Evolutionary conservation across 768 basidiomycete species (phyloP), one percentile per base, ranked within the genome.

Genomic region (Termitomyces sp.): DNA sequence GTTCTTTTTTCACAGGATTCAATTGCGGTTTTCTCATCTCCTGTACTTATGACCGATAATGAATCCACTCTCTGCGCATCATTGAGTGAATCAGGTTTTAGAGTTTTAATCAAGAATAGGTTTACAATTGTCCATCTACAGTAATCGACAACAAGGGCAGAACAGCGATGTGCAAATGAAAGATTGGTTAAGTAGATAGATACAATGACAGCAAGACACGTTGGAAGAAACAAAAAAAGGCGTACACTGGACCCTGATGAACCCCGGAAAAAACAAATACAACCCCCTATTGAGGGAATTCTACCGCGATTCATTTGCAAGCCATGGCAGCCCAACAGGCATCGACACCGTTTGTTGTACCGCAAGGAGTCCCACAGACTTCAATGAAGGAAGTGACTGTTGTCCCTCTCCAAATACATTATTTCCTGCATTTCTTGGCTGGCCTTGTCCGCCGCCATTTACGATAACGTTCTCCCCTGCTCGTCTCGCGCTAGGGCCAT

Each of bases 271-370:
- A 45, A 40, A 22, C 55, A 41, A 53, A 47, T 36, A 40, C 24
- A 54, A 50, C 20, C 52, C 45, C 35, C 36, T 13, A 47, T 20
- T 5, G 38, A 22, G 47, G 40, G 18, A 30, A 32, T 40, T 26
- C 56, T 75, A 79, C 60, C 79, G 73, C 44, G 78, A 76, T 71
- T 87, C 86, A 59, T 87, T 79, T 36, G 84, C 86, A 51, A 89
- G 75, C 87, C 87, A 89, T 47, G 74, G 78, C 60, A 88, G 65
- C 20, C 87, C 87, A 30, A 86, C 85, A 5, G 87, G 87, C 82
- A 86, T 81, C 6, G 55, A 59, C 35, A 59, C 58, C 38, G 59
- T 46, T 8, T 59, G 61, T 28, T 62, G 61, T 30, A 62, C 61
- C 44, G 58, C 58, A 13, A 90, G 73, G 46, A 90, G 74, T 22